Evolutionary conservation across 306 rosid species (phyloP), one percentile per base, ranked within the genome.

Genomic region (Castanospermum australe): DNA sequence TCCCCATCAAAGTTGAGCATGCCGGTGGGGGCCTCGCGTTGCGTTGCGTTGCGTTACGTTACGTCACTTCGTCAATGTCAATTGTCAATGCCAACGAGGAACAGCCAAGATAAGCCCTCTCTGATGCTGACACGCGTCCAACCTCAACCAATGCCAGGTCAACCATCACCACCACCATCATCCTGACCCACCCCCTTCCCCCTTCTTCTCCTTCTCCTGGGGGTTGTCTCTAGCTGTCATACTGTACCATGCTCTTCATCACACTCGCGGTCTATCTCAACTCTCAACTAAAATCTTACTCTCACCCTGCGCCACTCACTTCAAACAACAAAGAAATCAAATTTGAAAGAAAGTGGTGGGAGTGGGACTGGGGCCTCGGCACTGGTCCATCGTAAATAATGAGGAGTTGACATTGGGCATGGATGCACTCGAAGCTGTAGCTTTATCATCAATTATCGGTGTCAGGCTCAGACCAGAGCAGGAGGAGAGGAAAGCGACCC

Each of bases 161-260:
- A 71, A 18, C 38, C 20, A 4, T 14, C 36, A 17, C 30, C 48
- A 8, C 75, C 28, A 24, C 9, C 8, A 65, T 62, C 86, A 39
- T 36, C 42, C 67, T 33, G 28, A n/a, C n/a, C n/a, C n/a, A n/a
- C n/a, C n/a, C n/a, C n/a, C n/a, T n/a, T n/a, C n/a, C n/a, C n/a
- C n/a, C n/a, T n/a, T n/a, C n/a, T n/a, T n/a, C n/a, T n/a, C n/a
- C n/a, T n/a, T n/a, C n/a, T n/a, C n/a, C 65, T 59, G 55, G 12
- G 78, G 76, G 75, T 77, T 76, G 79, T 74, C 82, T 45, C 82
- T 64, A 64, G 65, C 71, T 44, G 76, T 76, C 73, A 55, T 20
- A 21, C 28, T 21, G 28, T 52, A 52, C 25, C 13, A 8, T 20
- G 28, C 56, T 50, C 22, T 14, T 1, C 1, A 9, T 9, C 45